phyloP scores from a whole-genome alignment of 106 monocot genomes.

The Hemerocallis citrina region DNA sequence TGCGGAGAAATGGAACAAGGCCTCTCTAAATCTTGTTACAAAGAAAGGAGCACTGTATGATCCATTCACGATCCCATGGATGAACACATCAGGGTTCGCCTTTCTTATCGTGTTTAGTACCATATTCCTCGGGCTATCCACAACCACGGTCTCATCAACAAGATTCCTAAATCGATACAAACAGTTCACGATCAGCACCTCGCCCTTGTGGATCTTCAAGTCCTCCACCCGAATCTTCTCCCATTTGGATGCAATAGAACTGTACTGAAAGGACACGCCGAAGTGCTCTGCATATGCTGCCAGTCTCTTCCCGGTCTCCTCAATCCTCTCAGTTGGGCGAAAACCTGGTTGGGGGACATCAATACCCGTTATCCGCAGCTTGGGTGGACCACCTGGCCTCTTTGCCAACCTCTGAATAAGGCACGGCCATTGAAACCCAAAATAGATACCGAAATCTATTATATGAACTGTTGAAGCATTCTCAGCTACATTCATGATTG shows the following conservation, averaged over 20 bases:
- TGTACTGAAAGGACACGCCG: constrained; percentile 62
- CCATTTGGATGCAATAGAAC: constrained; percentile 64
- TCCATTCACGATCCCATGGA: constrained; percentile 71
- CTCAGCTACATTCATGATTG: constrained; percentile 39
- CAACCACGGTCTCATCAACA: constrained; percentile 65
- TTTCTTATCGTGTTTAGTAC: constrained; percentile 66
- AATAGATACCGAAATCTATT: constrained; percentile 75
- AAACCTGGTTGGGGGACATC: constrained; percentile 85
- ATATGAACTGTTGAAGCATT: constrained; percentile 62
- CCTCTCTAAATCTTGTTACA: constrained; percentile 71
- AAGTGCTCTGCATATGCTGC: constrained; percentile 57
- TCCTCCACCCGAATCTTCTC: constrained; percentile 58
- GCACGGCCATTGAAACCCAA: constrained; percentile 87
- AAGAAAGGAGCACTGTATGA: constrained; percentile 86
- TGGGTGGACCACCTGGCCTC: constrained; percentile 42
- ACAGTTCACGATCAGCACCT: constrained; percentile 70
- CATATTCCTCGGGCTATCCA: constrained; percentile 68
- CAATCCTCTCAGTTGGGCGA: constrained; percentile 60
- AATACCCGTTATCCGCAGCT: constrained; percentile 77
- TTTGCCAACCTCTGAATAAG: constrained; percentile 55
- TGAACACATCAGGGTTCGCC: constrained; percentile 65
- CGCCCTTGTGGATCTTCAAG: constrained; percentile 58
- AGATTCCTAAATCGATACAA: constrained; percentile 62
- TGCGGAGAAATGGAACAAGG: constrained; percentile 67
- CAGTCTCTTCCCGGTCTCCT: constrained; percentile 62